Base-by-base conservation (phyloP, 2,329 filamentous ascomycete species). In the Paraphaeosphaeria minitans region DNA sequence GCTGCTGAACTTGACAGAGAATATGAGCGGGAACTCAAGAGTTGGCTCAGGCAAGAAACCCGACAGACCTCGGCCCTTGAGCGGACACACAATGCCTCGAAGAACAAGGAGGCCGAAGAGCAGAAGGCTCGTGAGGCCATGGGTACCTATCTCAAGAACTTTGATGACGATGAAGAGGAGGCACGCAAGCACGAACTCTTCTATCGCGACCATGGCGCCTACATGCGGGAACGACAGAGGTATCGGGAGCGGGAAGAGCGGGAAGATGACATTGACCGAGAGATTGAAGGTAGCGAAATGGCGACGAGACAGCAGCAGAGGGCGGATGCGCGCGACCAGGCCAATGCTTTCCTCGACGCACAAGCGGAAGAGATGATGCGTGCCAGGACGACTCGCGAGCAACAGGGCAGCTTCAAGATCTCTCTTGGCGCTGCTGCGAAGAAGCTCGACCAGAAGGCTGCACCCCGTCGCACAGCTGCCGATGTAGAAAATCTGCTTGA, bases 401-500 rank as follows among this genome's bases (percentile, higher is more conserved):
- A 91, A 3, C 88, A 91, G 71, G 66, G 67, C 33, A 24, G 51
- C 41, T 96, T 98, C 85, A 98, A 97, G 77, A 85, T 98, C 57
- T 97, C 93, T 1, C 88, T 98, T 27, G 93, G 93, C 55, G 92
- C 92, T 0, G 79, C 93, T 0, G 91, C 92, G 0, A 92, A 96
- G 75, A 92, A 87, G 71, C 84, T 83, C 16, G 84, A 83, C 55
- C 79, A 85, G 55, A 83, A 83, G 6, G 79, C 80, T 19, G 81
- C 82, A 51, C 78, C 83, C 14, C 86, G 91, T 59, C 89, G 93
- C 60, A 96, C 92, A 0, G 89, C 96, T 61, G 93, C 93, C 57
- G 95, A 99, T 74, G 92, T 99, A 56, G 95, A 98, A 81, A 92
- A 92, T 33, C 83, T 99, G 0, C 83, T 99, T 64, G 95, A 98